A percentile compares a stretch with the other conserved stretches of the same genome.
These are phyloP conservation scores for Nadsonia starkeyi-henricii DNA, from an alignment of 1,139 yeast species.

Conservation along the genomic window DNA sequence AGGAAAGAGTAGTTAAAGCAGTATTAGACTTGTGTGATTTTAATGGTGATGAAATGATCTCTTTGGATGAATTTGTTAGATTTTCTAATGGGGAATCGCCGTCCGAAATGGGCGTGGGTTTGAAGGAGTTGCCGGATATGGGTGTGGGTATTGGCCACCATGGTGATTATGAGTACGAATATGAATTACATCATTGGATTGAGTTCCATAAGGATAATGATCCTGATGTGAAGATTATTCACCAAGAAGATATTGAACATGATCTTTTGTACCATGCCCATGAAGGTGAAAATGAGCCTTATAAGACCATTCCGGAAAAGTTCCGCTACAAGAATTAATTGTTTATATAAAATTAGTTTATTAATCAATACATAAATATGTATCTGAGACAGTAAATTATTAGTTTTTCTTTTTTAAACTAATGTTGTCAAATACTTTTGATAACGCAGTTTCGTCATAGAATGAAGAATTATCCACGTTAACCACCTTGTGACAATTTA, in stretches of 20 bases:
- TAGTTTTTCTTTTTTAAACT: too few species aligned
- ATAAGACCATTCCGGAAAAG: background rate
- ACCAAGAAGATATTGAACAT: constrained; percentile 82
- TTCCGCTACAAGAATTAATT: background rate
- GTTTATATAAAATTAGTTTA: background rate
- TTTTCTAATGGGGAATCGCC: constrained; percentile 26
- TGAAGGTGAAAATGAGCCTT: constrained; percentile 36
- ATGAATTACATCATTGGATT: constrained; percentile 91
- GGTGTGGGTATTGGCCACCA: constrained; percentile 97
- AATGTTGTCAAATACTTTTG: background rate
- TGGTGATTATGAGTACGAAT: constrained; percentile 84
- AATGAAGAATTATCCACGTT: background rate
- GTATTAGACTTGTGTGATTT: constrained; percentile 51
- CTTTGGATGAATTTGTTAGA: constrained; percentile 58
- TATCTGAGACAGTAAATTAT: too few species aligned
- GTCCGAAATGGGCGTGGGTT: constrained; percentile 22
- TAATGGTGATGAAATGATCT: constrained; percentile 50
- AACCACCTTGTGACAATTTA: background rate
- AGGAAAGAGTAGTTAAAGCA: constrained; percentile 40
- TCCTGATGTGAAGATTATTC: constrained; percentile 68
- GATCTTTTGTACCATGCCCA: constrained; percentile 80
- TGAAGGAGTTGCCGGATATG: constrained; percentile 77
- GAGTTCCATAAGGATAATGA: constrained; percentile 68
- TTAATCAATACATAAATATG: background rate
- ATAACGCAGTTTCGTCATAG: background rate